Percentiles rank a stretch among this genome's conserved stretches.
Evolutionary conservation across 257 asterid genomes (phyloP).

Genomic region (Dorcoceras hygrometricum): DNA sequence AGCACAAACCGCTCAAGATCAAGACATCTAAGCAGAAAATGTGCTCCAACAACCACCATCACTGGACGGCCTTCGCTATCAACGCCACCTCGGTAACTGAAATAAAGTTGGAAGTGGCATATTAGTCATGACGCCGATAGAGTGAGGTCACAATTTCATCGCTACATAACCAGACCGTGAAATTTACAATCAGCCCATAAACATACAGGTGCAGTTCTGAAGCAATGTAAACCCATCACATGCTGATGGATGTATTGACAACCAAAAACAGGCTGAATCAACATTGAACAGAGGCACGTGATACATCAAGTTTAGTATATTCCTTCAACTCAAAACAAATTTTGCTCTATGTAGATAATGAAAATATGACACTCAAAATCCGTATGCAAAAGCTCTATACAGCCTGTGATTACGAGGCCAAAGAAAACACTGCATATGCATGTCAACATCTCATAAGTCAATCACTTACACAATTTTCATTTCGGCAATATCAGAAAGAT

Average conservation of each 20-base stretch:
- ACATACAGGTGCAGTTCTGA: neutral
- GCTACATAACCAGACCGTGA: neutral
- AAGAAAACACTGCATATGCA: constrained; percentile 13
- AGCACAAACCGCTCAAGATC: constrained; percentile 84
- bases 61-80: constrained; percentile 90
- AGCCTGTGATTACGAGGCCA: constrained; percentile 6
- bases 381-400: neutral
- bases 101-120: constrained; percentile 9
- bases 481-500: constrained; percentile 87
- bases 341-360: neutral
- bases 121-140: constrained; percentile 2
- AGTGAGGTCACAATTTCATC: neutral
- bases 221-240: neutral
- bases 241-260: neutral
- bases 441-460: constrained; percentile 12
- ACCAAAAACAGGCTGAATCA: neutral
- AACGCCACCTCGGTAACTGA: constrained; percentile 92
- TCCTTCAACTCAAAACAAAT: neutral
- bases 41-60: constrained; percentile 97
- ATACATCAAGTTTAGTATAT: constrained; percentile 6
- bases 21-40: constrained; percentile 87
- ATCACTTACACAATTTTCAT: constrained; percentile 88
- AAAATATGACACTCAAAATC: neutral
- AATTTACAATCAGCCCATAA: neutral
- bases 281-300: neutral